phyloP scores from a whole-genome alignment of 139 green algal species.

The Volvox reticuliferus region DNA sequence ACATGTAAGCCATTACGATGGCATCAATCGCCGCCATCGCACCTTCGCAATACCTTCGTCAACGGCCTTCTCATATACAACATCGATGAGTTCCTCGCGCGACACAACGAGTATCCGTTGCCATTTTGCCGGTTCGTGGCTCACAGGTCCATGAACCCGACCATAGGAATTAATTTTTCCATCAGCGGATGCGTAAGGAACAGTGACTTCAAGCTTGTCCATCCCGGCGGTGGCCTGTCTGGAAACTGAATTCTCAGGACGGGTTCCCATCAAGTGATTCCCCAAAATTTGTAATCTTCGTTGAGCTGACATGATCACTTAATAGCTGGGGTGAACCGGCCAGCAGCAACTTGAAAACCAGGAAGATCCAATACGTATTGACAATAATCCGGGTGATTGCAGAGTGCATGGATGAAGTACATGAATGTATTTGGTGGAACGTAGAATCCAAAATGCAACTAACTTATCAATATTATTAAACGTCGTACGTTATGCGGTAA shows the following conservation, averaged over 20 bases:
- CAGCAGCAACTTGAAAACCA: not conserved
- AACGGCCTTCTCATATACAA: constrained; percentile 89
- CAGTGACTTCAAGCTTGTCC: not conserved
- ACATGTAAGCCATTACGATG: not conserved
- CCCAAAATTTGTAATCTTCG: constrained; percentile 20
- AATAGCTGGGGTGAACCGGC: not conserved
- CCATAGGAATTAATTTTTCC: constrained; percentile 70
- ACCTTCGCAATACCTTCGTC: constrained; percentile 94
- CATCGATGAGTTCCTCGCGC: constrained; percentile 78
- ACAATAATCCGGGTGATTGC: not conserved
- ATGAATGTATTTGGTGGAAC: not conserved
- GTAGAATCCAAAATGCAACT: not conserved
- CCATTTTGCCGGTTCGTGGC: constrained; percentile 73
- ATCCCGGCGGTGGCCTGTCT: not conserved
- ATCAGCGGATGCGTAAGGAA: constrained; percentile 55
- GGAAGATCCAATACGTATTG: not conserved
- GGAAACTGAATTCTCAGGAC: not conserved
- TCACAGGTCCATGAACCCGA: constrained; percentile 85
- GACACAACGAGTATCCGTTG: constrained; percentile 60
- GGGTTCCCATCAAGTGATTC: not conserved
- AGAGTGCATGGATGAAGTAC: not conserved
- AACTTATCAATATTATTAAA: not conserved
- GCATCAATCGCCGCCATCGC: not conserved
- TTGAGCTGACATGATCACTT: constrained; percentile 5
- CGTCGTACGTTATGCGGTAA: not conserved